Evolutionary conservation across 2,329 filamentous ascomycete species (phyloP).

Genomic region (Paecilomyces formosus): DNA sequence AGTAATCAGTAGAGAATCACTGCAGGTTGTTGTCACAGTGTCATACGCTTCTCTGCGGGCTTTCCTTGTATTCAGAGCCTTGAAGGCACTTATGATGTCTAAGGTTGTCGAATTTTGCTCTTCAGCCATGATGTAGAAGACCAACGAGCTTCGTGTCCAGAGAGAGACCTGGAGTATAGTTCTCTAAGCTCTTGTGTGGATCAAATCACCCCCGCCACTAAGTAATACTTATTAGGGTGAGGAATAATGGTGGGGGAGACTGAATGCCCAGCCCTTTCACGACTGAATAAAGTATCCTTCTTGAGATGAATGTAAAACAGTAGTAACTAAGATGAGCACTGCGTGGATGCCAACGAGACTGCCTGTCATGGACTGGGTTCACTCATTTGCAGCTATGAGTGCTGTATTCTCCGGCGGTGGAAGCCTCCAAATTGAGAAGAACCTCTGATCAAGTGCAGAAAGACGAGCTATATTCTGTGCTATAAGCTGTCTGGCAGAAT

Average conservation of each 20-base stretch:
- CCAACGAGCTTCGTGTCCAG: background rate
- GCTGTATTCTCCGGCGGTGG: too few relatives aligned
- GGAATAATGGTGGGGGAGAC: background rate
- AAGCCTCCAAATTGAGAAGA: too few relatives aligned
- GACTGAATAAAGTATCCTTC: background rate
- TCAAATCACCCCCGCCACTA: background rate
- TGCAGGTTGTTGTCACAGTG: background rate
- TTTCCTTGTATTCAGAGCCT: conserved; percentile 10
- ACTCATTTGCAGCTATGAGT: too few relatives aligned
- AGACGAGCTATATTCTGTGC: too few relatives aligned
- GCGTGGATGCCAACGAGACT: background rate
- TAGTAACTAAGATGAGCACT: background rate
- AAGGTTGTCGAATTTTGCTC: background rate
- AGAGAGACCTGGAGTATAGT: background rate
- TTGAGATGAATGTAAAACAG: background rate
- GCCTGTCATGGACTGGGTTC: too few relatives aligned
- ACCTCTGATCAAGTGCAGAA: too few relatives aligned
- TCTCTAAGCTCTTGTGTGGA: background rate
- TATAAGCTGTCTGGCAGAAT: too few relatives aligned
- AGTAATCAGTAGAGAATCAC: background rate
- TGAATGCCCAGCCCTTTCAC: background rate
- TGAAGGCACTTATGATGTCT: conserved; percentile 13
- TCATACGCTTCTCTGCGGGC: conserved; percentile 15
- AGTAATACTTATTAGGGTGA: too few relatives aligned
- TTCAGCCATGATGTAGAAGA: background rate